Conservation (phyloP, 2,329 filamentous ascomycete species). For the Macroventuria anomochaeta region DNA sequence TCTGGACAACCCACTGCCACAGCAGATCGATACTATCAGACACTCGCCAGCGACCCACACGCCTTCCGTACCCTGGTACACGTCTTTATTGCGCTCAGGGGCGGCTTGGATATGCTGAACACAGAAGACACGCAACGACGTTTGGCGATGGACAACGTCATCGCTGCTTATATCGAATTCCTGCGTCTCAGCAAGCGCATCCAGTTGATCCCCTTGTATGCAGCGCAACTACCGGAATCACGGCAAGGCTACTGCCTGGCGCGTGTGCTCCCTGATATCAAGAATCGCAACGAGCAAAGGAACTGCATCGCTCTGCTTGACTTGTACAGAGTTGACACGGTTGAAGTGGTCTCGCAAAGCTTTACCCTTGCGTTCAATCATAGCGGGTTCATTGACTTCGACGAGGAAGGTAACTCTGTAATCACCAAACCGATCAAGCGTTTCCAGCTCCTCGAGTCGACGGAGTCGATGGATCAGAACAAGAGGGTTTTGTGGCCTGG, state of each 20-base stretch:
- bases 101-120: conserved; percentile 52
- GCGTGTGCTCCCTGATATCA: conserved; percentile 76
- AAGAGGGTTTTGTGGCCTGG: conserved; percentile 58
- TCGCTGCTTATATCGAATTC: conserved; percentile 82
- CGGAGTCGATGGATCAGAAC: conserved; percentile 43
- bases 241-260: conserved; percentile 75
- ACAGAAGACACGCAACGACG: conserved; percentile 24
- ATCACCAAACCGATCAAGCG: conserved; percentile 38
- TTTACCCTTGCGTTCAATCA: conserved; percentile 52
- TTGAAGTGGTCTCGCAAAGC: conserved; percentile 76
- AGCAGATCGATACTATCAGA: conserved; percentile 36
- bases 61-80: conserved; percentile 55
- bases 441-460: conserved; percentile 59
- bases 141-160: conserved; percentile 70
- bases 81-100: conserved; percentile 67
- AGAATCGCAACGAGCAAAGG: conserved; percentile 68
- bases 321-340: conserved; percentile 73
- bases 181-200: conserved; percentile 75
- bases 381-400: conserved; percentile 38
- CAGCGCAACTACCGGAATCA: conserved; percentile 72
- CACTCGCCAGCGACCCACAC: conserved; percentile 50
- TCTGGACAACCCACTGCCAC: conserved; percentile 27
- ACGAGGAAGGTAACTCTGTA: conserved; percentile 21
- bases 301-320: conserved; percentile 76
- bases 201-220: conserved; percentile 86